Percentiles rank a stretch among this genome's conserved stretches.
Evolutionary conservation across 306 rosid species (phyloP).

Genomic region (Ammopiptanthus mongolicus): DNA sequence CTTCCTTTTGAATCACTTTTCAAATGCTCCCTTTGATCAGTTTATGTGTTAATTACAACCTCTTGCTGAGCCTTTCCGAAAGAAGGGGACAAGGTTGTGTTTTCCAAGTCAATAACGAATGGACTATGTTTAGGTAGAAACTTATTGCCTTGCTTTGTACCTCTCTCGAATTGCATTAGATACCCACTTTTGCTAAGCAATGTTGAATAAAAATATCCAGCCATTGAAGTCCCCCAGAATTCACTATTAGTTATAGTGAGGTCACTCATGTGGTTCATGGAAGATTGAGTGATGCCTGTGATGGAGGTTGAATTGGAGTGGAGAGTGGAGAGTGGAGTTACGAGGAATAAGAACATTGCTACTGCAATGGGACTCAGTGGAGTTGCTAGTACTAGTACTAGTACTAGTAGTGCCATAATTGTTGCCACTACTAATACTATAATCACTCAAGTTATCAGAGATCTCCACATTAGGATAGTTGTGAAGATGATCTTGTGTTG

Average conservation of each 20-base stretch:
- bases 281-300: no score
- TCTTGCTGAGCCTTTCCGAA: background rate
- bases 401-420: background rate
- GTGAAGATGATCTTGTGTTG: conserved; percentile 18
- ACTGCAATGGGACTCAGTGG: conserved; percentile 5
- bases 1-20: conserved; percentile 8
- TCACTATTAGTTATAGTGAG: background rate
- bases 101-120: background rate
- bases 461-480: conserved; percentile 15
- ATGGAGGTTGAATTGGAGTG: conserved; percentile 18
- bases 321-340: no score
- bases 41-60: conserved; percentile 21
- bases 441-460: conserved; percentile 32
- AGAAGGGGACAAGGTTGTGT: background rate
- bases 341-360: no score
- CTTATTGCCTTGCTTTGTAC: conserved; percentile 46
- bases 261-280: background rate
- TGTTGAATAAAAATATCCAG: conserved; percentile 17
- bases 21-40: conserved; percentile 23
- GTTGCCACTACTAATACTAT: background rate
- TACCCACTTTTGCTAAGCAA: conserved; percentile 21
- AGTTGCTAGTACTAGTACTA: no score
- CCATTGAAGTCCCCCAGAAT: conserved; percentile 12
- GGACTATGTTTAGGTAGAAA: conserved; percentile 36
- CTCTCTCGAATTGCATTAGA: conserved; percentile 38